A percentile compares a stretch with the other conserved stretches of the same genome.
These are phyloP conservation scores for Quillaja saponaria DNA, from an alignment of 306 rosid genomes.

Conservation along the genomic window DNA sequence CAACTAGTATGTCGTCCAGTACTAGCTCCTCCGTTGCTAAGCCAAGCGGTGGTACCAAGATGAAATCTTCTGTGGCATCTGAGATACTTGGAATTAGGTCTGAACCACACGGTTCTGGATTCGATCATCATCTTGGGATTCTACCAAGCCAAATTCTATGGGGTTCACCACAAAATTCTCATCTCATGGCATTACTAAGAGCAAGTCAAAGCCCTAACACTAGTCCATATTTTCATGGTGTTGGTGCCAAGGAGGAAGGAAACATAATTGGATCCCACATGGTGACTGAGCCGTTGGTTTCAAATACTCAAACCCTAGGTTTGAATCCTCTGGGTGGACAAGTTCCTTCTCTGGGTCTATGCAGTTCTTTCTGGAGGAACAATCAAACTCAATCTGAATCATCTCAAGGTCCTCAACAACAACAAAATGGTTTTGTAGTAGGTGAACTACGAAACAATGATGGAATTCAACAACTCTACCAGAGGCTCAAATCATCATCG, in stretches of 20 bases:
- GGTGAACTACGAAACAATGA: slow-evolving; percentile 47
- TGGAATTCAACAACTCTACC: slow-evolving; percentile 80
- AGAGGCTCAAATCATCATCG: slow-evolving; percentile 63
- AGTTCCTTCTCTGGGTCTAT: slow-evolving; percentile 52
- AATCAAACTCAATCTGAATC: too few relatives aligned
- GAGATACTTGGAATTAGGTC: slow-evolving; percentile 52
- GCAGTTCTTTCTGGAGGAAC: slow-evolving; percentile 71
- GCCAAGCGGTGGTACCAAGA: slow-evolving; percentile 38
- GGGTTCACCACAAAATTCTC: slow-evolving; percentile 91
- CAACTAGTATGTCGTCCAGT: too few relatives aligned
- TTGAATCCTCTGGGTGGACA: slow-evolving; percentile 55
- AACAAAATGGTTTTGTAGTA: slow-evolving; percentile 33
- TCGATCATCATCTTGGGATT: slow-evolving; percentile 38
- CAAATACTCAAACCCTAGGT: slow-evolving; percentile 43
- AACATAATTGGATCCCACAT: slow-evolving; percentile 49
- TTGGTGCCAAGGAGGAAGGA: slow-evolving; percentile 57
- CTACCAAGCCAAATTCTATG: slow-evolving; percentile 61
- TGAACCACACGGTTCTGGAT: slow-evolving; percentile 33
- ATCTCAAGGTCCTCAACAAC: slow-evolving; percentile 46
- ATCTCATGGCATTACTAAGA: slow-evolving; percentile 61
- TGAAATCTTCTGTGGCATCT: slow-evolving; percentile 47
- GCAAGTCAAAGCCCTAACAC: slow-evolving; percentile 62
- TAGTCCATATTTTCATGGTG: slow-evolving; percentile 48
- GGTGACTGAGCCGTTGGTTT: slow-evolving; percentile 47
- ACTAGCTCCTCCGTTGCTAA: slow-evolving; percentile 32